phyloP scores from a whole-genome alignment of 78 protist species.

The Polysphondylium violaceum region DNA sequence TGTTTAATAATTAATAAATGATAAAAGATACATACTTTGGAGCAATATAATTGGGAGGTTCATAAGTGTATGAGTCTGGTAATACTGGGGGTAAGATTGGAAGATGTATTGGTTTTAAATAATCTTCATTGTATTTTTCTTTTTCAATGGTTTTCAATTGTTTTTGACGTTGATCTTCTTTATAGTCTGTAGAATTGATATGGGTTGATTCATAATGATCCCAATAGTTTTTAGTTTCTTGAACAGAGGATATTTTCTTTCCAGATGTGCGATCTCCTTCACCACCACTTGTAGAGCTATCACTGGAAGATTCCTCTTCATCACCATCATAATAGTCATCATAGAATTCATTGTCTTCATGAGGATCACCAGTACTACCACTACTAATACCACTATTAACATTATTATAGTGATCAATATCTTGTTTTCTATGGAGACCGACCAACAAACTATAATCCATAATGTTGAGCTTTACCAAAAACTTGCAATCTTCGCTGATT shows the following conservation, averaged over 20 bases:
- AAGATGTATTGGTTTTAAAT: slow-evolving; percentile 39
- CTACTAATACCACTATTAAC: not conserved
- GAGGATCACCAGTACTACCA: not conserved
- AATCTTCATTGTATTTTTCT: not conserved
- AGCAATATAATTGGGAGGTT: slow-evolving; percentile 1
- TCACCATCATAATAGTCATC: slow-evolving; percentile 48
- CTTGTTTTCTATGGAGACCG: slow-evolving; percentile 38
- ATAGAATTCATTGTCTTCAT: not conserved
- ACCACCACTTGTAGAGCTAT: not conserved
- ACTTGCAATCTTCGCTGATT: slow-evolving; percentile 70
- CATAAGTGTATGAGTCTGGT: not conserved
- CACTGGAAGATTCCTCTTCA: slow-evolving; percentile 19
- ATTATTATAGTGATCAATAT: not conserved
- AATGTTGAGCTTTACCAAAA: slow-evolving; percentile 79
- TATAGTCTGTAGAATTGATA: not conserved
- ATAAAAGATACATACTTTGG: slow-evolving; percentile 53
- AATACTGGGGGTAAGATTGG: slow-evolving; percentile 40
- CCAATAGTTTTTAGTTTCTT: slow-evolving; percentile 59
- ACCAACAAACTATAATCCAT: slow-evolving; percentile 93
- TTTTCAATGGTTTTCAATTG: slow-evolving; percentile 5
- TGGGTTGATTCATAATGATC: not conserved
- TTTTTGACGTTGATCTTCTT: not conserved
- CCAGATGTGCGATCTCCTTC: slow-evolving; percentile 1
- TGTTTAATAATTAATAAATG: not conserved
- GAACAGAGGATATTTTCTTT: slow-evolving; percentile 37